Conservation (phyloP, 768 basidiomycete genomes). For the Gelatoporia subvermispora region DNA sequence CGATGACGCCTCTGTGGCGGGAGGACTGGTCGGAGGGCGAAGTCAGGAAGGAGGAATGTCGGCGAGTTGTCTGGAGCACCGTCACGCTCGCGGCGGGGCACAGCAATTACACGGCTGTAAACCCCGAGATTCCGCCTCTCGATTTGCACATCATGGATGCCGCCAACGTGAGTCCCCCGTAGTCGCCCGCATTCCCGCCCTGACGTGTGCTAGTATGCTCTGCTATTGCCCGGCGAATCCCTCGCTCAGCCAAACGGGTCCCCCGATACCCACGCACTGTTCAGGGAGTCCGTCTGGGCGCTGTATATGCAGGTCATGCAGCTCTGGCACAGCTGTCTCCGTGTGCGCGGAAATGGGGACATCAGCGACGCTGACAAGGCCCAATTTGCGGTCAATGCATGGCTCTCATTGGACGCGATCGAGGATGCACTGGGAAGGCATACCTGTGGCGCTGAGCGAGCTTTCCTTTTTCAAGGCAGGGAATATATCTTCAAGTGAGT, state of each 20-base stretch:
- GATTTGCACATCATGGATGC: conserved; percentile 58
- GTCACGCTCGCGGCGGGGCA: conserved; percentile 61
- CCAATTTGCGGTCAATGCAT: conserved; percentile 60
- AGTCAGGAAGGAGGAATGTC: conserved; percentile 64
- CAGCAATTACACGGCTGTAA: conserved; percentile 46
- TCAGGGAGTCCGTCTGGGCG: conserved; percentile 72
- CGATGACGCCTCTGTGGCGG: conserved; percentile 61
- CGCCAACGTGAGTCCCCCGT: conserved; percentile 46
- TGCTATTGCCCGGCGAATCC: conserved; percentile 76
- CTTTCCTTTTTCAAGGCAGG: conserved; percentile 64
- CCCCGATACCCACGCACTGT: conserved; percentile 26
- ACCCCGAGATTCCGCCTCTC: conserved; percentile 18
- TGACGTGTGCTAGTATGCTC: conserved; percentile 43
- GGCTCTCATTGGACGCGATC: conserved; percentile 65
- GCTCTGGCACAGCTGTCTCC: conserved; percentile 69
- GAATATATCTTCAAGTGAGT: conserved; percentile 77
- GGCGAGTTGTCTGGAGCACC: conserved; percentile 70
- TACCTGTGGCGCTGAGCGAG: conserved; percentile 60
- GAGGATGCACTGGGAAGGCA: conserved; percentile 60
- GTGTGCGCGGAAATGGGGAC: conserved; percentile 42
- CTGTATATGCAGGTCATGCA: conserved; percentile 64
- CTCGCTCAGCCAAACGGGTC: conserved; percentile 24
- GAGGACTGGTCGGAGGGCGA: conserved; percentile 43
- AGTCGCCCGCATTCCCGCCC: not conserved
- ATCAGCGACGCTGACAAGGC: conserved; percentile 48